These are phyloP conservation scores for Kickxella alabastrina DNA, from an alignment of 192 early-diverging fungal species.

Conservation along the genomic window DNA sequence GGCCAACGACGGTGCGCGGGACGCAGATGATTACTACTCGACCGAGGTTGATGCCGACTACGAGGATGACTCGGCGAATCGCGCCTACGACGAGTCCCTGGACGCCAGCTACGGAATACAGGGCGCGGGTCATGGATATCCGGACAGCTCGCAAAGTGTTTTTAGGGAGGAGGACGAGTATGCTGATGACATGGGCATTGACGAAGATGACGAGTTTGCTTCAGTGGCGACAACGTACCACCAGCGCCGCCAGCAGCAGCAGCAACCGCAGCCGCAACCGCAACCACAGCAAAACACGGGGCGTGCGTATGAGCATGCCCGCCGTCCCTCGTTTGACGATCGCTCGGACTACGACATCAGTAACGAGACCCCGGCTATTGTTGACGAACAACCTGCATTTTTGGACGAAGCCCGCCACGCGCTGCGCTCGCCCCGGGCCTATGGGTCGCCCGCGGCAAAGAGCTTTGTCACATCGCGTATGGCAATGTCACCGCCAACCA, in stretches of 20 bases:
- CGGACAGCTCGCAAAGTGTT: slow-evolving; percentile 16
- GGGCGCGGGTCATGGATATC: slow-evolving; percentile 1
- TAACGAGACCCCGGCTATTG: slow-evolving; percentile 28
- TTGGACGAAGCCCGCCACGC: slow-evolving; percentile 24
- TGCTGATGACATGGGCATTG: slow-evolving; percentile 6
- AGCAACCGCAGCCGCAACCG: slow-evolving; percentile 8
- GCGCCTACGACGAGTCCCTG: slow-evolving; percentile 16
- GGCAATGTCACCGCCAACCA: slow-evolving; percentile 21
- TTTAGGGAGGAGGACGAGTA: slow-evolving; percentile 42
- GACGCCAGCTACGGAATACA: slow-evolving; percentile 1
- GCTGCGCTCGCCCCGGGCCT: slow-evolving; percentile 20
- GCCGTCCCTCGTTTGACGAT: slow-evolving; percentile 33
- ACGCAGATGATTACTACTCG: slow-evolving; percentile 38
- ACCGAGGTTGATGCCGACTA: slow-evolving; percentile 30
- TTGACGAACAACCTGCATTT: slow-evolving; percentile 47
- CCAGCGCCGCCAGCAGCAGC: slow-evolving; percentile 11
- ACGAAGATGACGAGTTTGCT: slow-evolving; percentile 31
- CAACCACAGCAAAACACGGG: neutral
- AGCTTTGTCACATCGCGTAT: slow-evolving; percentile 37
- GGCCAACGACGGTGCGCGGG: slow-evolving; percentile 32
- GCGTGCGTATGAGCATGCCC: slow-evolving; percentile 2
- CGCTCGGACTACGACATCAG: slow-evolving; percentile 16
- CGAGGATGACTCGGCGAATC: slow-evolving; percentile 47
- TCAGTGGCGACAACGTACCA: slow-evolving; percentile 7
- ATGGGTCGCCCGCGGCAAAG: slow-evolving; percentile 45